A percentile compares a stretch with the other conserved stretches of the same genome.
phyloP scores from a whole-genome alignment of 2,329 filamentous ascomycete species.

The Diaporthe batatas region DNA sequence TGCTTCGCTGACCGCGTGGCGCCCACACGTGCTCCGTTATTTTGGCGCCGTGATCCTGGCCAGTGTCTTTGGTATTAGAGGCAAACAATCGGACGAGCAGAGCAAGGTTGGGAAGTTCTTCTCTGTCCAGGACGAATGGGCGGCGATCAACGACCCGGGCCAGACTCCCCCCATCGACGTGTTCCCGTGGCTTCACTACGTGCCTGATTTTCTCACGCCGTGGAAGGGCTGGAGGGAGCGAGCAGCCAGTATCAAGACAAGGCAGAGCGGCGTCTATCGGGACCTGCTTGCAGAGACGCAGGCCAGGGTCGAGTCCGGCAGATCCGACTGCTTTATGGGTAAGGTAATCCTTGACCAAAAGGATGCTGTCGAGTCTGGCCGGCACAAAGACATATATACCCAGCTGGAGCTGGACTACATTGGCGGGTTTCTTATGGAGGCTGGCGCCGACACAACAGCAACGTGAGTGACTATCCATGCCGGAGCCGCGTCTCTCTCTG shows the following conservation, averaged over 20 bases:
- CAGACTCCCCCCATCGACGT: slow-evolving; percentile 43
- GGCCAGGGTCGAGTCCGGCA: slow-evolving; percentile 38
- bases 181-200: slow-evolving; percentile 44
- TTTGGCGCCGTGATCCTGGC: slow-evolving; percentile 44
- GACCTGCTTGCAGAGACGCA: slow-evolving; percentile 41
- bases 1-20: slow-evolving; percentile 35
- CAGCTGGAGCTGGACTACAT: slow-evolving; percentile 42
- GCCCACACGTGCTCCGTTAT: slow-evolving; percentile 42
- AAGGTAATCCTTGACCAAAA: slow-evolving; percentile 20
- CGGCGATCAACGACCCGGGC: slow-evolving; percentile 37
- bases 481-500: neutral
- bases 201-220: slow-evolving; percentile 45
- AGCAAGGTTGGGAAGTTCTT: slow-evolving; percentile 43
- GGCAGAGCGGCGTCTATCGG: slow-evolving; percentile 43
- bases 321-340: slow-evolving; percentile 42
- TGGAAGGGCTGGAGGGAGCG: slow-evolving; percentile 44
- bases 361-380: slow-evolving; percentile 19
- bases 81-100: slow-evolving; percentile 32
- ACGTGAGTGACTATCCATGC: neutral
- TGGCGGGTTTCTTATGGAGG: slow-evolving; percentile 44
- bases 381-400: slow-evolving; percentile 37
- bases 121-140: slow-evolving; percentile 42
- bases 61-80: slow-evolving; percentile 43
- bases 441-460: slow-evolving; percentile 43
- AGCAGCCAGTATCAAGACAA: slow-evolving; percentile 33